Evolutionary conservation across 176 grass and related monocot species (phyloP).

Genomic region (Lolium multiflorum): DNA sequence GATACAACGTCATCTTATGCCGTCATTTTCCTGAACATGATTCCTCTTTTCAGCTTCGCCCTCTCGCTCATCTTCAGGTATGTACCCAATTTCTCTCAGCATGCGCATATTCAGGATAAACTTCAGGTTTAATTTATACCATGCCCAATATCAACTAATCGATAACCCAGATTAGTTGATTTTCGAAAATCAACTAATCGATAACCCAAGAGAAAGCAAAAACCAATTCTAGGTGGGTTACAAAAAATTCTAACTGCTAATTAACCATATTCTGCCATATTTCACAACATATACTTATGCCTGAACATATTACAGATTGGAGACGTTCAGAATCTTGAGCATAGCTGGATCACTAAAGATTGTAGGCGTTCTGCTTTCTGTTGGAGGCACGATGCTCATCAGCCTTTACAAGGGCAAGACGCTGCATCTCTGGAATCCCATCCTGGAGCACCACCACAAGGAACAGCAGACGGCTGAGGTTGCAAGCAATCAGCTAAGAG

Average conservation of each 20-base stretch:
- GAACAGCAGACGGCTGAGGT: not conserved
- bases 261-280: not conserved
- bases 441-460: not conserved
- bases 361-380: conserved; percentile 29
- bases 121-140: not conserved
- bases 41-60: conserved; percentile 57
- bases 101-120: not conserved
- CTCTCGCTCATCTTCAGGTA: conserved; percentile 63
- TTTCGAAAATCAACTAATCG: not conserved
- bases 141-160: not conserved
- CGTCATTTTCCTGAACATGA: conserved; percentile 55
- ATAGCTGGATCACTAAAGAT: conserved; percentile 42
- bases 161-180: too few relatives aligned
- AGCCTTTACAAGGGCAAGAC: conserved; percentile 64
- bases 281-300: not conserved
- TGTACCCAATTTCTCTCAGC: not conserved
- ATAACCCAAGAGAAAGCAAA: not conserved
- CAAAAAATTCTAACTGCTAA: not conserved
- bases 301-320: conserved; percentile 36
- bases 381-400: conserved; percentile 57
- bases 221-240: not conserved
- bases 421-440: conserved; percentile 49
- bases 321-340: conserved; percentile 38
- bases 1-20: conserved; percentile 63
- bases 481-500: conserved; percentile 42